Conservation (phyloP, 2,329 filamentous ascomycete species). For the Lasiodiplodia citricola region DNA sequence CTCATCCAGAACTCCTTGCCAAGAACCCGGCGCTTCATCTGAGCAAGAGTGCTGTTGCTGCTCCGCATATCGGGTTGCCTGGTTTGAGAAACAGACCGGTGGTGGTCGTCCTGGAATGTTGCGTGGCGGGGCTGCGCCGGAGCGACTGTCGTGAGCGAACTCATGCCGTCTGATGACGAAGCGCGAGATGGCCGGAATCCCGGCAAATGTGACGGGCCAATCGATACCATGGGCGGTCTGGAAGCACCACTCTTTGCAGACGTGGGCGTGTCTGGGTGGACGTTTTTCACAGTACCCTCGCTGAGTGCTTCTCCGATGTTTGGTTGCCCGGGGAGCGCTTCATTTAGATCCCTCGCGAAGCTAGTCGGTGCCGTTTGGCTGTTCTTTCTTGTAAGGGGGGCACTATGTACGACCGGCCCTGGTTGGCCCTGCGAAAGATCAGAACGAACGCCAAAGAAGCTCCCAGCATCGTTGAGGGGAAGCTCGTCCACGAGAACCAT, state of each 20-base stretch:
- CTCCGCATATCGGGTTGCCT: conserved; percentile 42
- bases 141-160: conserved; percentile 42
- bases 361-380: conserved; percentile 12
- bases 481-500: conserved; percentile 26
- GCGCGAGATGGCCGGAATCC: conserved; percentile 52
- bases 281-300: background rate
- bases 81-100: conserved; percentile 10
- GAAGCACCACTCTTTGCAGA: conserved; percentile 30
- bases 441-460: conserved; percentile 8
- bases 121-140: conserved; percentile 38
- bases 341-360: conserved; percentile 8
- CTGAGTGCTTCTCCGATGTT: background rate
- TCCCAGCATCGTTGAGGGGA: conserved; percentile 19
- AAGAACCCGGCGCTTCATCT: conserved; percentile 83
- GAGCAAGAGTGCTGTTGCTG: conserved; percentile 44
- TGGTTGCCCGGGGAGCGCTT: conserved; percentile 7
- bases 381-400: conserved; percentile 20
- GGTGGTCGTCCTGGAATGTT: conserved; percentile 39
- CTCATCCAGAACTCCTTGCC: conserved; percentile 99
- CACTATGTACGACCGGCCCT: conserved; percentile 8
- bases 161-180: conserved; percentile 52
- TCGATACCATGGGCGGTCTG: conserved; percentile 48
- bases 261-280: conserved; percentile 12
- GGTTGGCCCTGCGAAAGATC: conserved; percentile 15
- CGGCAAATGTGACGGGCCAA: conserved; percentile 55